These are phyloP conservation scores for Alnus glutinosa DNA, from an alignment of 306 rosid species.

Conservation along the genomic window DNA sequence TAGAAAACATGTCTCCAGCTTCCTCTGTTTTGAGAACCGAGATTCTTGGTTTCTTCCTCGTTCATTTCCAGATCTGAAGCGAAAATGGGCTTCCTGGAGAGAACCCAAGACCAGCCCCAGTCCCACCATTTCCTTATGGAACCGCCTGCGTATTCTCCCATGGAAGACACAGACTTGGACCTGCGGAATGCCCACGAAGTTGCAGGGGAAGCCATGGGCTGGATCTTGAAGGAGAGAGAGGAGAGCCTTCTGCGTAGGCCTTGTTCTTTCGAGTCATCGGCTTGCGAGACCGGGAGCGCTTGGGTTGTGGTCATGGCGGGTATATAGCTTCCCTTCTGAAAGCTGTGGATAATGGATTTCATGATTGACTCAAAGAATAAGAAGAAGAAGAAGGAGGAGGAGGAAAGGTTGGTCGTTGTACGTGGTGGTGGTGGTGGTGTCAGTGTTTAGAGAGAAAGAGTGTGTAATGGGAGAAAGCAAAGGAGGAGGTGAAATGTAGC, in stretches of 20 bases:
- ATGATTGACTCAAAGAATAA: conserved; percentile 15
- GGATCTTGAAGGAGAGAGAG: conserved; percentile 64
- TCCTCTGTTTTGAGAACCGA: conserved; percentile 62
- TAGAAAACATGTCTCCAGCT: conserved; percentile 70
- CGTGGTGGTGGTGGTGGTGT: background rate
- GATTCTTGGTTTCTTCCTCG: conserved; percentile 67
- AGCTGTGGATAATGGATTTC: conserved; percentile 44
- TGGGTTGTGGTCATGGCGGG: conserved; percentile 35
- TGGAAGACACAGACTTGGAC: conserved; percentile 67
- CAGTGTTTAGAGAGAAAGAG: conserved; percentile 1
- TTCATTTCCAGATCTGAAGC: conserved; percentile 85
- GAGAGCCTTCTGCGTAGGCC: conserved; percentile 72
- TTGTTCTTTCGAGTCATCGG: conserved; percentile 17
- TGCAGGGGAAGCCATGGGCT: conserved; percentile 35
- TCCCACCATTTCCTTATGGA: conserved; percentile 77
- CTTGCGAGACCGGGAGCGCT: conserved; percentile 66
- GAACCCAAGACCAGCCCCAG: conserved; percentile 79
- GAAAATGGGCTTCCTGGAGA: conserved; percentile 65
- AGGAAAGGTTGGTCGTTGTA: background rate
- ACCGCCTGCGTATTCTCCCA: conserved; percentile 62
- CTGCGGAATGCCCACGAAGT: conserved; percentile 60
- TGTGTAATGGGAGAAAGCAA: background rate
- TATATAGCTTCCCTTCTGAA: conserved; percentile 38
- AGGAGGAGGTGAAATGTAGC: conserved; percentile 36
- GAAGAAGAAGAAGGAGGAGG: background rate